phyloP scores from a whole-genome alignment of 331 rosid genomes.

The Malus hybrid region DNA sequence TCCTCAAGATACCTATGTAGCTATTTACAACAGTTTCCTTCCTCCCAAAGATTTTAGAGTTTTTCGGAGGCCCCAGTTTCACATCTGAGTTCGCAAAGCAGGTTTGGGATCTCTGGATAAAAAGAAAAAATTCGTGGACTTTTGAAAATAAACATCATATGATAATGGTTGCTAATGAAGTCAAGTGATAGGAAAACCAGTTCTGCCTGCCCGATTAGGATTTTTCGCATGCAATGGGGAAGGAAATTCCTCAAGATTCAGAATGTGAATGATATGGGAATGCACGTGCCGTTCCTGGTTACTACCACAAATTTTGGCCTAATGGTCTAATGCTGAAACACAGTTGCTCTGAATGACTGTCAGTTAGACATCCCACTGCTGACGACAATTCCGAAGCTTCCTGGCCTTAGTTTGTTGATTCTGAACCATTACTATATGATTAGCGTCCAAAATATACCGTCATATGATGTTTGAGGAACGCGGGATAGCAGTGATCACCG shows the following conservation, averaged over 20 bases:
- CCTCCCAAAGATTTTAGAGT: neutral
- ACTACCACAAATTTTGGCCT: neutral
- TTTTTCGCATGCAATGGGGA: neutral
- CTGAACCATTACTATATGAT: neutral
- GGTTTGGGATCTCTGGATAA: neutral
- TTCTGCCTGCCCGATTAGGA: neutral
- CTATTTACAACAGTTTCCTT: neutral
- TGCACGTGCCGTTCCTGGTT: neutral
- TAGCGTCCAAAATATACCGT: neutral
- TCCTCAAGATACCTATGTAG: neutral
- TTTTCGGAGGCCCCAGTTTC: neutral
- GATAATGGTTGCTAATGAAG: neutral
- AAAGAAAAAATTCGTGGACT: neutral
- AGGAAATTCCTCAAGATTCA: neutral
- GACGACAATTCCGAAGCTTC: neutral
- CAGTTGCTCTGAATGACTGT: neutral
- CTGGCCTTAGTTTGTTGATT: neutral
- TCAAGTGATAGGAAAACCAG: neutral
- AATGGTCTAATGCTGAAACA: neutral
- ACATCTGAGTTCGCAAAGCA: neutral
- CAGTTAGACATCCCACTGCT: neutral
- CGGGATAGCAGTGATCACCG: neutral
- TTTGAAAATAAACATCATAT: too few species aligned
- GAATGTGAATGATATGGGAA: neutral
- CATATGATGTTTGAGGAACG: neutral